A percentile compares a stretch with the other conserved stretches of the same genome.
phyloP scores from a whole-genome alignment of 1,139 yeast genomes.

The Debaryomyces nepalensis region DNA sequence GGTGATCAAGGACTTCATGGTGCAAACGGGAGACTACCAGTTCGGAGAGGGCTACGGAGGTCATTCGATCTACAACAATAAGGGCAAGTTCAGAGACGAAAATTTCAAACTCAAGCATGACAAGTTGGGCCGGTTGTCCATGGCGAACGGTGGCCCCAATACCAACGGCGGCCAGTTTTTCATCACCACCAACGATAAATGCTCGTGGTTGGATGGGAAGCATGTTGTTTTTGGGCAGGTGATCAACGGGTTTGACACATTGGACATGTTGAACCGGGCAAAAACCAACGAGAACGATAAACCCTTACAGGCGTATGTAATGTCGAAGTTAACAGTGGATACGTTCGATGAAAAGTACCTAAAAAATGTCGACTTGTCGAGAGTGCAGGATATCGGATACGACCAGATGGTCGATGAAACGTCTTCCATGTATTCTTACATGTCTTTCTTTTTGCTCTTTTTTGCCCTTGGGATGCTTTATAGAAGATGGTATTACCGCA shows the following conservation, averaged over 20 bases:
- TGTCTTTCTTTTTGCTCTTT: conserved; percentile 26
- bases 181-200: conserved; percentile 35
- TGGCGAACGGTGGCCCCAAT: conserved; percentile 49
- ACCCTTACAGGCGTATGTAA: conserved; percentile 40
- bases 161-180: conserved; percentile 50
- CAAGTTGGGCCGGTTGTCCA: conserved; percentile 44
- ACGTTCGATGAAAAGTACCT: conserved; percentile 14
- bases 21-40: conserved; percentile 46
- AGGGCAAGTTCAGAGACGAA: conserved; percentile 40
- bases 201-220: conserved; percentile 52
- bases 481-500: conserved; percentile 25
- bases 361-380: conserved; percentile 3
- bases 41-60: conserved; percentile 36
- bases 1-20: conserved; percentile 41
- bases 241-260: conserved; percentile 45
- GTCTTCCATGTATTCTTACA: conserved; percentile 18
- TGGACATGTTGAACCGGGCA: conserved; percentile 41
- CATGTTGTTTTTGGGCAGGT: conserved; percentile 64
- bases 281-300: conserved; percentile 42
- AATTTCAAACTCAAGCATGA: conserved; percentile 39
- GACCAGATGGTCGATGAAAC: conserved; percentile 18
- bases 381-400: conserved; percentile 9
- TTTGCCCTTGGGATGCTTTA: conserved; percentile 20
- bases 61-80: conserved; percentile 34
- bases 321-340: conserved; percentile 32